These are phyloP conservation scores for Poa annua DNA, from an alignment of 176 grass and related monocot genomes.

Conservation along the genomic window DNA sequence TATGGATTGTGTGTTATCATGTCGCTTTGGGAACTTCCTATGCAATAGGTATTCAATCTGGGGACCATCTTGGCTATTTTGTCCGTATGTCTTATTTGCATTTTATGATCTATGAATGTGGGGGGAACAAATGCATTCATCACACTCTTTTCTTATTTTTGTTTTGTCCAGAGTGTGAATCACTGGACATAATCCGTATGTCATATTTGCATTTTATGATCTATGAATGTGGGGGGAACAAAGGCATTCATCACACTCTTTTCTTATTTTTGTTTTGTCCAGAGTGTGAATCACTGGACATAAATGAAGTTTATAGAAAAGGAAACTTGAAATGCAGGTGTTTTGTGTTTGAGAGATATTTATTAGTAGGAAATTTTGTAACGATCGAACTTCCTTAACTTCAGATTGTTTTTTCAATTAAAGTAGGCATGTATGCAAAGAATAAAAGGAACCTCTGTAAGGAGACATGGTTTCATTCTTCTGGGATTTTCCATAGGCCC, in stretches of 20 bases:
- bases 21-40: slow-evolving; percentile 91
- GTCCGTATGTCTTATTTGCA: not conserved
- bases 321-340: slow-evolving; percentile 7
- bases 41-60: slow-evolving; percentile 82
- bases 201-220: too few species aligned
- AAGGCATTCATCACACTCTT: too few species aligned
- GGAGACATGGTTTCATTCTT: not conserved
- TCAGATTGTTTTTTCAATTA: slow-evolving; percentile 7
- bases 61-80: slow-evolving; percentile 25
- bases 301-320: not conserved
- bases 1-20: slow-evolving; percentile 92
- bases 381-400: not conserved
- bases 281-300: too few species aligned
- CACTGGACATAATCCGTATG: not conserved
- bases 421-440: not conserved
- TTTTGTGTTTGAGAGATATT: slow-evolving; percentile 22
- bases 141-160: not conserved
- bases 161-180: slow-evolving; percentile 3
- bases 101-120: slow-evolving; percentile 7
- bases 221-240: too few species aligned
- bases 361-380: not conserved
- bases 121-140: not conserved
- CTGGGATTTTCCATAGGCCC: slow-evolving; percentile 21
- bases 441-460: not conserved
- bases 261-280: too few species aligned